Evolutionary conservation across 2,329 filamentous ascomycete genomes (phyloP).

Genomic region (Tolypocladium cylindrosporum): DNA sequence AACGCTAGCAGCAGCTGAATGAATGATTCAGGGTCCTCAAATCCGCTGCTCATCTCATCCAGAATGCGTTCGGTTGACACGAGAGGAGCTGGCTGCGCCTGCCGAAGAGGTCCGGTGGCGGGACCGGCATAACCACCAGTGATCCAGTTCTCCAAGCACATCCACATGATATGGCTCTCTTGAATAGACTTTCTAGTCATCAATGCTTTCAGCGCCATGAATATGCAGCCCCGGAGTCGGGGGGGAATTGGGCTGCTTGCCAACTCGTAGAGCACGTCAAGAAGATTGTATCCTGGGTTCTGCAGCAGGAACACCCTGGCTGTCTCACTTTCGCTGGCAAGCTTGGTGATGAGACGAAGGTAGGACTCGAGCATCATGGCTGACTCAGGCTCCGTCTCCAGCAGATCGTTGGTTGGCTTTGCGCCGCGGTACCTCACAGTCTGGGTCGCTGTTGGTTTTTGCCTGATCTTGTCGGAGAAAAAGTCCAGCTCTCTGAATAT

Average conservation of each 20-base stretch:
- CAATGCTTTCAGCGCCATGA: slow-evolving; percentile 66
- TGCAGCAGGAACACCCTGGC: slow-evolving; percentile 67
- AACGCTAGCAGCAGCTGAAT: slow-evolving; percentile 67
- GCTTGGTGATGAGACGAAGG: slow-evolving; percentile 73
- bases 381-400: slow-evolving; percentile 81
- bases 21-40: slow-evolving; percentile 80
- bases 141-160: slow-evolving; percentile 69
- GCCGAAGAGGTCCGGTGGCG: slow-evolving; percentile 20
- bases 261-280: slow-evolving; percentile 67
- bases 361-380: slow-evolving; percentile 97
- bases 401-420: slow-evolving; percentile 54
- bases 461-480: slow-evolving; percentile 69
- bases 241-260: slow-evolving; percentile 67
- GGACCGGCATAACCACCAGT: slow-evolving; percentile 44
- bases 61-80: slow-evolving; percentile 55
- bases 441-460: slow-evolving; percentile 46
- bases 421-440: slow-evolving; percentile 39
- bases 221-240: slow-evolving; percentile 73
- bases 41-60: slow-evolving; percentile 63
- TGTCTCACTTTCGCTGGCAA: slow-evolving; percentile 62
- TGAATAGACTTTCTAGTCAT: slow-evolving; percentile 62
- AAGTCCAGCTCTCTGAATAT: slow-evolving; percentile 85
- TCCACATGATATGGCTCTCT: slow-evolving; percentile 70
- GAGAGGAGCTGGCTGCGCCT: slow-evolving; percentile 22
- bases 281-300: slow-evolving; percentile 54